Percentiles rank a stretch among this genome's conserved stretches.
Conservation (phyloP, 106 monocot genomes). For the Platanthera guangdongensis region DNA sequence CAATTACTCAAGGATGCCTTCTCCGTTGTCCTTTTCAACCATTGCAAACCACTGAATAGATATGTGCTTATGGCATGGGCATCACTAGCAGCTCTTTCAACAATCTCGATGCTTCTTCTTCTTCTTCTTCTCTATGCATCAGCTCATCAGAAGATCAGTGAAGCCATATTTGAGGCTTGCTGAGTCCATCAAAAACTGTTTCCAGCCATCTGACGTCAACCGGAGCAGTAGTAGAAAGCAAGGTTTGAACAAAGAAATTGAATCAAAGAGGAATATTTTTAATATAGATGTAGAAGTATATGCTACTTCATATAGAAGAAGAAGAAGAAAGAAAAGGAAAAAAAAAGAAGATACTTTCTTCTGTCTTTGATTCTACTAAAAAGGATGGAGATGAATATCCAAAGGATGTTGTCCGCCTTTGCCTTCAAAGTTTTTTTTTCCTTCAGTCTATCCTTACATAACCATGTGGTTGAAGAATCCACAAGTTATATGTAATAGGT, state of each 20-base stretch:
- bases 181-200: background rate
- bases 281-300: background rate
- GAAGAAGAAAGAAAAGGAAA: background rate
- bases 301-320: background rate
- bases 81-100: slow-evolving; percentile 29
- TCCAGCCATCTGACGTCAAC: background rate
- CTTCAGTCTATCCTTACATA: background rate
- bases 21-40: slow-evolving; percentile 39
- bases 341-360: background rate
- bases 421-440: background rate
- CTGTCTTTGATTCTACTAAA: background rate
- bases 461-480: background rate
- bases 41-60: slow-evolving; percentile 59
- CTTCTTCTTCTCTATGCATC: slow-evolving; percentile 12
- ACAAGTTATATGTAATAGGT: background rate
- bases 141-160: background rate
- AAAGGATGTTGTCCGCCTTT: background rate
- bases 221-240: background rate
- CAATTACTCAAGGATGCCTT: slow-evolving; percentile 66
- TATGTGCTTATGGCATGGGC: slow-evolving; percentile 53
- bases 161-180: background rate
- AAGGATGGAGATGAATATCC: slow-evolving; percentile 2
- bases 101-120: slow-evolving; percentile 17
- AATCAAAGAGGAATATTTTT: background rate
- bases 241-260: background rate